Percentiles rank a stretch among this genome's conserved stretches.
Conservation (phyloP, 1,139 yeast genomes). For the Yueomyces sp. region DNA sequence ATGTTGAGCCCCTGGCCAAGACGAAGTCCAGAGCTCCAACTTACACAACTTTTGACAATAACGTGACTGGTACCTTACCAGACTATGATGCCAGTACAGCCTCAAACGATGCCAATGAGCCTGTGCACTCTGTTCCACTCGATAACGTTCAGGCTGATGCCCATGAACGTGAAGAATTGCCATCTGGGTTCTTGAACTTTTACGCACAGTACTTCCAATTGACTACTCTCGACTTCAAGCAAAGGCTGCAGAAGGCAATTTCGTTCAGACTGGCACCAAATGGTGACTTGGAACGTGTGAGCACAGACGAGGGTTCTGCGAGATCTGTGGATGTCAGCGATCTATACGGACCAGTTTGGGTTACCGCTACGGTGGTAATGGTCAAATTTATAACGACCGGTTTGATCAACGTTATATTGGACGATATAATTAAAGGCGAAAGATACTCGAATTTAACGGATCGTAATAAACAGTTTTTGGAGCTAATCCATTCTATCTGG, state of each 20-base stretch:
- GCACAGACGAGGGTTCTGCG: conserved; percentile 2
- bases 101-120: not conserved
- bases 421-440: conserved; percentile 10
- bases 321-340: conserved; percentile 7
- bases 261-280: conserved; percentile 3
- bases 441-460: conserved; percentile 3
- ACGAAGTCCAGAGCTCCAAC: not conserved
- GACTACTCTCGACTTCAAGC: conserved; percentile 9
- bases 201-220: conserved; percentile 19
- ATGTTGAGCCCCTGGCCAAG: not conserved
- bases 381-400: conserved; percentile 13
- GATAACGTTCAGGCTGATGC: not conserved
- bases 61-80: not conserved
- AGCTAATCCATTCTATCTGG: conserved; percentile 15
- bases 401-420: conserved; percentile 9
- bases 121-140: too few species aligned
- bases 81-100: not conserved
- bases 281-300: conserved; percentile 4
- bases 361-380: conserved; percentile 16
- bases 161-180: conserved; percentile 3
- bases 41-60: not conserved
- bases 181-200: conserved; percentile 17
- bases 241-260: conserved; percentile 7
- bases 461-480: conserved; percentile 7
- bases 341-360: conserved; percentile 22